phyloP scores from a whole-genome alignment of 208 protist species.

The Leishmania guyanensis region DNA sequence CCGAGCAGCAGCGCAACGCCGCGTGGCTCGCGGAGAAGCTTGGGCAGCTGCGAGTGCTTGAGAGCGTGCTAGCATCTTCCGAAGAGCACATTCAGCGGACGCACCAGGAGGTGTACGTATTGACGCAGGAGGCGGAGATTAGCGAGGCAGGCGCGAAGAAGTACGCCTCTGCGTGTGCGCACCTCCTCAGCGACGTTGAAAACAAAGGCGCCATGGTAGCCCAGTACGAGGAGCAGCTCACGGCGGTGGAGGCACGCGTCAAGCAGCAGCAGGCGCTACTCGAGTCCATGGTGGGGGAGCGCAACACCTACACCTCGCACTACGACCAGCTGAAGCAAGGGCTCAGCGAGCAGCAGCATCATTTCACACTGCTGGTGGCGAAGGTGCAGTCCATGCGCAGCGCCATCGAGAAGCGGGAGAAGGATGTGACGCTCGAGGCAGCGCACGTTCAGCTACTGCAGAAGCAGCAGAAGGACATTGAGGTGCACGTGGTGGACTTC shows the following conservation, averaged over 20 bases:
- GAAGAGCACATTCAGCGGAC: conserved; percentile 88
- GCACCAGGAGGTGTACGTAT: conserved; percentile 80
- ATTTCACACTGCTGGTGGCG: conserved; percentile 95
- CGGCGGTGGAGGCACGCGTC: conserved; percentile 64
- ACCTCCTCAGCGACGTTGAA: conserved; percentile 91
- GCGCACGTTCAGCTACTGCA: conserved; percentile 46
- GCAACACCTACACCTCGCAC: conserved; percentile 97
- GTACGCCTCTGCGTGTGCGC: conserved; percentile 62
- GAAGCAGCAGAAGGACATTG: conserved; percentile 55
- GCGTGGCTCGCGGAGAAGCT: conserved; percentile 84
- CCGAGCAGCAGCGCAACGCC: conserved; percentile 66
- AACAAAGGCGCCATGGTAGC: conserved; percentile 72
- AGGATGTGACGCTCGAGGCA: conserved; percentile 49
- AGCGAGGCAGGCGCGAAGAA: conserved; percentile 80
- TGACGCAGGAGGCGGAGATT: conserved; percentile 89
- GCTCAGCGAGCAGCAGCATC: conserved; percentile 92
- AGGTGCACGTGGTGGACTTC: conserved; percentile 48
- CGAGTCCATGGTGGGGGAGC: conserved; percentile 93
- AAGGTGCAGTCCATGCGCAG: conserved; percentile 93
- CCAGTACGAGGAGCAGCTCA: conserved; percentile 83
- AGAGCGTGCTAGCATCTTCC: conserved; percentile 84
- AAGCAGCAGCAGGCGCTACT: conserved; percentile 83
- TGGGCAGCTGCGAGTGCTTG: conserved; percentile 84
- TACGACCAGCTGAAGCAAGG: conserved; percentile 94
- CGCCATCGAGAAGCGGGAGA: conserved; percentile 90